Conservation (phyloP, 78 protist species). For the Dictyostelium capitatum region DNA sequence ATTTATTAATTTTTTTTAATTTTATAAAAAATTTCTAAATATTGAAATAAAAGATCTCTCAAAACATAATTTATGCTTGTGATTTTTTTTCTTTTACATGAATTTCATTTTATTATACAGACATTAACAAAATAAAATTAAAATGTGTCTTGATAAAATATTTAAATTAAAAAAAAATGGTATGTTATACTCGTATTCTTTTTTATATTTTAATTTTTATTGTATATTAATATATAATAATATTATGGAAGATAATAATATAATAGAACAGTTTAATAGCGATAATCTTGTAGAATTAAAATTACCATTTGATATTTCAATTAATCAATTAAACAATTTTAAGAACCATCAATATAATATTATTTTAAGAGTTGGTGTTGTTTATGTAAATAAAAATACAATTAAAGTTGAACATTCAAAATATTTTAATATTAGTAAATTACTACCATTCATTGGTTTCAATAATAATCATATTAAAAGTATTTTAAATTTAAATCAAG, state of each 20-base stretch:
- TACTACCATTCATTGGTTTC: background rate
- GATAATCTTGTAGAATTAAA: background rate
- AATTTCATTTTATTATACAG: too few relatives aligned
- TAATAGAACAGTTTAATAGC: too few relatives aligned
- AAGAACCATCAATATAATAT: background rate
- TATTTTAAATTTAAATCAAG: background rate
- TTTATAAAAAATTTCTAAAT: too few relatives aligned
- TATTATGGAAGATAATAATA: too few relatives aligned
- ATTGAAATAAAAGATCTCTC: too few relatives aligned
- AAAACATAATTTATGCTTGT: too few relatives aligned
- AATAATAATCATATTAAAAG: background rate
- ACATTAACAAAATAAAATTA: background rate
- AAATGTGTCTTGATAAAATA: background rate
- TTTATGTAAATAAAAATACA: conserved; percentile 1
- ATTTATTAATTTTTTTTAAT: too few relatives aligned
- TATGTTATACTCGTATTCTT: too few relatives aligned
- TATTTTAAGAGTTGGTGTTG: background rate
- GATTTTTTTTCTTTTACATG: too few relatives aligned
- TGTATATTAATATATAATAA: too few relatives aligned
- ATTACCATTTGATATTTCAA: background rate
- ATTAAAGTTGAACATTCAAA: conserved; percentile 2
- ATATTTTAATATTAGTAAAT: conserved; percentile 3
- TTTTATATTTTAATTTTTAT: too few relatives aligned
- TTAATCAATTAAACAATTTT: background rate
- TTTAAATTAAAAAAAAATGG: too few relatives aligned